Evolutionary conservation across 1,284 basidiomycete genomes (phyloP).

Genomic region (Fomitiporia mediterranea): DNA sequence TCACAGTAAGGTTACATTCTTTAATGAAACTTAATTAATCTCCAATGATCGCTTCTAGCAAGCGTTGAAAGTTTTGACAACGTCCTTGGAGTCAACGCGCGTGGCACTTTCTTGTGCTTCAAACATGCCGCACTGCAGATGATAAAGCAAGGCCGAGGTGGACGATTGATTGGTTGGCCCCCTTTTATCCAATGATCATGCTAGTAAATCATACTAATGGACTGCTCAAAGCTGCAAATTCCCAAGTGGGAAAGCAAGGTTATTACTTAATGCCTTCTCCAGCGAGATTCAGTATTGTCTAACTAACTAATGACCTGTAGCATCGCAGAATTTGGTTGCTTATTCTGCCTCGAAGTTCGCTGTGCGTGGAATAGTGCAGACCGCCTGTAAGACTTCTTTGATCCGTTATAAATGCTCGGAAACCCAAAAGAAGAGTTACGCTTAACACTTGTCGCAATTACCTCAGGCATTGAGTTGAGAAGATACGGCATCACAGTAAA

Average conservation of each 20-base stretch:
- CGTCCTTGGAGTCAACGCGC: slow-evolving; percentile 21
- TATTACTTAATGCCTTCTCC: neutral
- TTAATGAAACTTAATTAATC: no score
- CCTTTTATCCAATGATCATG: neutral
- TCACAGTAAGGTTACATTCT: neutral
- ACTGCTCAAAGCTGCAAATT: slow-evolving; percentile 4
- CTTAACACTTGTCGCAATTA: no score
- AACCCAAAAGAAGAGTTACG: no score
- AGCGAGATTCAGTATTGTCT: neutral
- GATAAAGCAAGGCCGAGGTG: slow-evolving; percentile 21
- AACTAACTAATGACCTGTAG: neutral
- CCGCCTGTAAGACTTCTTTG: slow-evolving; percentile 16
- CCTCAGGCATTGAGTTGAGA: slow-evolving; percentile 19
- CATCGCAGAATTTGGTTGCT: slow-evolving; percentile 3
- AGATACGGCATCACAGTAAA: slow-evolving; percentile 20
- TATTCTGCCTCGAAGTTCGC: slow-evolving; percentile 15
- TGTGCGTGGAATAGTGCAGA: slow-evolving; percentile 17
- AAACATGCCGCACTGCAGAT: slow-evolving; percentile 22
- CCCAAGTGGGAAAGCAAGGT: slow-evolving; percentile 12
- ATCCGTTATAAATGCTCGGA: no score
- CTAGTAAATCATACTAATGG: neutral
- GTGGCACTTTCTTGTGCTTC: slow-evolving; percentile 21
- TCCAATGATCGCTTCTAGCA: no score
- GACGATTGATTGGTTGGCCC: slow-evolving; percentile 17
- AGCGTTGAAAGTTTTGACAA: no score